Base-by-base conservation (phyloP, 2,329 filamentous ascomycete species). In the Epichloe sibirici region DNA sequence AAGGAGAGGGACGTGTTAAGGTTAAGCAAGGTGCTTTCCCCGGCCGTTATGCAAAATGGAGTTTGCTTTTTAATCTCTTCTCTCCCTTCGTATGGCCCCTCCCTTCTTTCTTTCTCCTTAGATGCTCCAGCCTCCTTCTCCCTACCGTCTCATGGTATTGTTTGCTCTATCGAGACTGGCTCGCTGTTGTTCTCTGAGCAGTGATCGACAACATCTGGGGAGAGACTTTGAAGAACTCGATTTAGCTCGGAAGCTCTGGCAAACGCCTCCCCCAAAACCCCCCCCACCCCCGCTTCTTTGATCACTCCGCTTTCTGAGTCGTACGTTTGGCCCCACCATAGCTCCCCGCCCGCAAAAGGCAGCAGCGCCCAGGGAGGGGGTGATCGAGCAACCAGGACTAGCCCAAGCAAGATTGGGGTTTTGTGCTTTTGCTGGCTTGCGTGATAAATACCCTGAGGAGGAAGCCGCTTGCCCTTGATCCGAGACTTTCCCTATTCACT, bases 241-340 rank as follows among this genome's bases (percentile, higher is more conserved):
- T 21, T 21, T 21, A 13, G 40, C 21, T 43, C 17, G 6, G 40
- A 43, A 43, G 40, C 17, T 43, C n/a, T 43, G 40, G 40, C 40
- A 21, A 12, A 31, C 44, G 23, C 43, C 17, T 17, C 17, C 17
- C 17, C 17, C 17, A 17, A 17, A 17, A 1, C 17, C 17, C 17
- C 17, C 17, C 44, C 44, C 44, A 21, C 17, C 13, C 31, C 40
- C 37, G 13, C 31, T 31, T 31, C 31, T 31, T 31, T 31, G 9
- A 12, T 39, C n/a, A 48, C 45, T 45, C 51, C 50, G 44, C 44
- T 44, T 42, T 43, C 35, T 44, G 21, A 25, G 25, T 12, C 37
- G 44, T 48, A 42, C n/a, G 9, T 38, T 37, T 48, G 8, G 34
- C 51, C 51, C 51, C 51, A 52, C 51, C 51, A 52, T 48, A 52